phyloP scores from a whole-genome alignment of 345 rosid species.

The Populus tremula region DNA sequence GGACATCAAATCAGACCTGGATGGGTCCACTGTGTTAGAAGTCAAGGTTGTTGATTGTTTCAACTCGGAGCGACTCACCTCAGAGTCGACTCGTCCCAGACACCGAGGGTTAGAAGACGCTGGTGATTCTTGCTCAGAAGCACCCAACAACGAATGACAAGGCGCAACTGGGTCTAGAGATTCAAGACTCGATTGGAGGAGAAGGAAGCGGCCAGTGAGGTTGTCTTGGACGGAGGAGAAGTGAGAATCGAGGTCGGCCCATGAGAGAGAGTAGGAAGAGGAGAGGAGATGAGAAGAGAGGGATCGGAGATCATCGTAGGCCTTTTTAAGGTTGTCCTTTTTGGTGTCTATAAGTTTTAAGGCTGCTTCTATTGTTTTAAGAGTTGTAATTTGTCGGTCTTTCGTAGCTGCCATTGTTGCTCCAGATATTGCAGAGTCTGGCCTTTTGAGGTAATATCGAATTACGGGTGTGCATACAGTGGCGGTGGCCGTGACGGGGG shows the following conservation, averaged over 20 bases:
- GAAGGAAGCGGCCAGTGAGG: conserved; percentile 43
- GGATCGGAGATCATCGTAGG: conserved; percentile 65
- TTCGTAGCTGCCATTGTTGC: conserved; percentile 10
- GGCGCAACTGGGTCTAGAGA: neutral
- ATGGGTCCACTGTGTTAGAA: neutral
- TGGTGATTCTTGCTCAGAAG: neutral
- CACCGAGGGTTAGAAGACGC: conserved; percentile 7
- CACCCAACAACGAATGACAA: neutral
- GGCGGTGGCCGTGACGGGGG: no score
- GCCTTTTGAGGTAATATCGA: no score
- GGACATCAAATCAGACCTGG: conserved; percentile 11
- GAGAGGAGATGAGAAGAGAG: conserved; percentile 28
- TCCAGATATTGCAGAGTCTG: no score
- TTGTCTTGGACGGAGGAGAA: conserved; percentile 47
- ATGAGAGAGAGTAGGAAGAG: conserved; percentile 49
- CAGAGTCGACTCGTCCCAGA: neutral
- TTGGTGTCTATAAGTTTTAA: conserved; percentile 46
- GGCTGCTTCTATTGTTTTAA: conserved; percentile 52
- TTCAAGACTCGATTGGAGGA: conserved; percentile 33
- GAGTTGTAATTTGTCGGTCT: conserved; percentile 5
- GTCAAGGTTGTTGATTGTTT: no score
- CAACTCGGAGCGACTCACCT: no score
- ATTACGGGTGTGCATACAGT: no score
- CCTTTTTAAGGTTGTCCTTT: conserved; percentile 51
- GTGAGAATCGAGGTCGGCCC: conserved; percentile 71